Base-by-base conservation (phyloP, 2,329 filamentous ascomycete species). In the Pseudocercospora eumusae region DNA sequence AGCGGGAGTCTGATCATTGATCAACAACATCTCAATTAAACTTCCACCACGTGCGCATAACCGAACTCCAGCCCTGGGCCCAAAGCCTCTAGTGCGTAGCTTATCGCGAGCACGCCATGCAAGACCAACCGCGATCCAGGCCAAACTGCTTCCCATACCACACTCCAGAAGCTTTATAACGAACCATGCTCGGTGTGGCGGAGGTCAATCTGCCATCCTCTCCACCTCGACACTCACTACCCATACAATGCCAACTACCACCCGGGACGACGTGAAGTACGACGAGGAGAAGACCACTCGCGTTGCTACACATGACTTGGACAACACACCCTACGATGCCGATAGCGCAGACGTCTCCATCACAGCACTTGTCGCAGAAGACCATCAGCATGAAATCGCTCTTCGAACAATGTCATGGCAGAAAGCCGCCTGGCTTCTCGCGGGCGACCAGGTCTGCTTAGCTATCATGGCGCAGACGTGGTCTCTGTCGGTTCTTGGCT, bases 371-470 rank as follows among this genome's bases (percentile, higher is more conserved):
- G 66, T 70, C 21, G 21, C 50, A 4, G 68, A 70, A 75, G 79
- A 81, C 65, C 78, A 80, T 64, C 64, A 71, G 52, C 79, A 82
- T 75, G 81, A 82, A 3, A 83, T 83, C 72, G 78, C 81, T 67
- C 77, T 83, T 11, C 76, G 81, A n/a, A 82, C 80, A 0, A 82
- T 82, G 80, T 77, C 80, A 31, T 83, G 81, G 81, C 79, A 82
- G 64, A 82, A 82, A 68, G 80, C 79, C 1, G 79, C 80, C 7
- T 81, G 78, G 74, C 69, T 82, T 36, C 76, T 82, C 5, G 73
- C 70, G 10, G 80, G 80, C 36, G 80, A 82, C 50, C 80, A 82
- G 68, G 80, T 82, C 36, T 82, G 80, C 69, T 71, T 82, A 4
- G 80, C 80, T 27, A 82, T 82, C 65, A 82, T 82, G 80, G 80